Base-by-base conservation (phyloP, 805 yeast genomes). In the Metschnikowia gruessii region DNA sequence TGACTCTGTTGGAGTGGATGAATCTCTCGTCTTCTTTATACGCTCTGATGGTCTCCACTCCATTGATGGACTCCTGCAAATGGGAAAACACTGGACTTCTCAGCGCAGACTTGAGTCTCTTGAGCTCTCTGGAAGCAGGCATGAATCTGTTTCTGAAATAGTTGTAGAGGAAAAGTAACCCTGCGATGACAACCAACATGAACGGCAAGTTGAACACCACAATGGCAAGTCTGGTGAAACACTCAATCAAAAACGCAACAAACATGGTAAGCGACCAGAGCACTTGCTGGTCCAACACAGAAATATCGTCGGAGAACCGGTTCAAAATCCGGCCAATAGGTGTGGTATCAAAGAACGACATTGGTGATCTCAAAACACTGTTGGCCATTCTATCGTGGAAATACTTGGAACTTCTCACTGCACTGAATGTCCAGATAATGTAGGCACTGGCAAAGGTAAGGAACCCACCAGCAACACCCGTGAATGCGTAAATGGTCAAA, bases 271-370 rank as follows among this genome's bases (percentile, higher is more conserved):
- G 52, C 15, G 60, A 49, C 71, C 72, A 68, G 24, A 66, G 57
- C 9, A 69, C 53, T 35, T 60, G 63, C 45, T 60, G 58, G 50
- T 70, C 74, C 42, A 69, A 58, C 3, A 55, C 55, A 37, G 58
- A 57, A 5, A 69, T 64, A 50, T 69, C 75, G 26, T 68, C 71
- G 5, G 74, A 55, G 45, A 69, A 69, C 48, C 74, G 56, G 48
- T 69, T 69, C 57, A 69, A 58, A 29, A 69, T 64, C 51, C 73
- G 52, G 3, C 74, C 75, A 28, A 67, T 56, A 2, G 75, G 75
- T 1, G 75, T 69, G 16, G 72, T 68, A 47, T 69, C 75, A 42
- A 69, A 69, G 45, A 68, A 69, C 13, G 69, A 61, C 75, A 69
- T 69, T 21, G 75, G 75, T 1, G 72, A 62, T 46, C 70, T 58